Conservation (phyloP, 2,329 filamentous ascomycete species). For the Monosporascus sp. region DNA sequence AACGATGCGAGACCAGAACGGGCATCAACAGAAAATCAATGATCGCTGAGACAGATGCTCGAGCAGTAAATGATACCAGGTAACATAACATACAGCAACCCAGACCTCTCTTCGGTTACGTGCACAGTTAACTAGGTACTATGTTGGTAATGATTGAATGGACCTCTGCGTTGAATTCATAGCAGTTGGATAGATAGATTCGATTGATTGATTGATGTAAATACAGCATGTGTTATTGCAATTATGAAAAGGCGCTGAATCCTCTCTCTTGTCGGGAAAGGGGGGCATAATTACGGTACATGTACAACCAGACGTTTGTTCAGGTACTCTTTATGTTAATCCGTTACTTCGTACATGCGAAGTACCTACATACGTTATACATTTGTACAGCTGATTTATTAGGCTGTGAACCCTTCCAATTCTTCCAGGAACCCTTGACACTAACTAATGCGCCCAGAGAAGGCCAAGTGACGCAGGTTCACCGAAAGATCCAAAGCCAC, state of each 20-base stretch:
- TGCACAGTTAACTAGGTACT: too few relatives aligned
- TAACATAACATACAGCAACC: too few relatives aligned
- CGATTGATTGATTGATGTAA: background rate
- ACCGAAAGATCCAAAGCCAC: background rate
- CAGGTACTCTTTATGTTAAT: too few relatives aligned
- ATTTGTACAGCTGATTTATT: background rate
- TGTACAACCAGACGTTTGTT: too few relatives aligned
- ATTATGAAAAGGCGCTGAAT: background rate
- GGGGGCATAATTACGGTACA: background rate
- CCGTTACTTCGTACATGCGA: too few relatives aligned
- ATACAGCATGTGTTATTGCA: background rate
- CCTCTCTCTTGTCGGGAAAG: background rate
- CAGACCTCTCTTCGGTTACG: too few relatives aligned
- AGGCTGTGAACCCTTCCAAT: background rate
- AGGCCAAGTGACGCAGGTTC: background rate
- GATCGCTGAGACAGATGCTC: too few relatives aligned
- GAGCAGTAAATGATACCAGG: too few relatives aligned
- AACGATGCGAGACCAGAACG: too few relatives aligned
- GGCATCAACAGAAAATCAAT: too few relatives aligned
- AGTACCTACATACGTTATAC: background rate
- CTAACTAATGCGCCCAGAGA: background rate
- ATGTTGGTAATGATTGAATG: too few relatives aligned
- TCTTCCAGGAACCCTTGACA: background rate
- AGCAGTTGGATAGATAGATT: background rate
- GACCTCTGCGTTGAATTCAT: background rate